Conservation (phyloP, 2,329 filamentous ascomycete species). For the Claviceps quebecensis region DNA sequence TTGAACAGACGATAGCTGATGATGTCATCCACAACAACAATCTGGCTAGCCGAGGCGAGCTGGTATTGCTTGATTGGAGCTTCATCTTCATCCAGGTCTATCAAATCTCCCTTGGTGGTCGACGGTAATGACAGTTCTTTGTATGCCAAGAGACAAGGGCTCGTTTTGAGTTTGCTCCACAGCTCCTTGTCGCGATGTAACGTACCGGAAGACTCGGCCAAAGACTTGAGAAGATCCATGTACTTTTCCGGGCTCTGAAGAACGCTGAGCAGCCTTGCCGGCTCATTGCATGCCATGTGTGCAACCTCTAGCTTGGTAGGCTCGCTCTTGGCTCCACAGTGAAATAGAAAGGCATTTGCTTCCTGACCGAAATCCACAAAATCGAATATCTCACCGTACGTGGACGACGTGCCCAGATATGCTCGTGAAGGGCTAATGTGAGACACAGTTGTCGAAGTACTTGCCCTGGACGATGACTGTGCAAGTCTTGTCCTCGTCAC, state of each 20-base stretch:
- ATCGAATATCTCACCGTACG: constrained; percentile 84
- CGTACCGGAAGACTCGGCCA: constrained; percentile 56
- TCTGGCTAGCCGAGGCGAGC: constrained; percentile 55
- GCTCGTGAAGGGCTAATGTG: constrained; percentile 54
- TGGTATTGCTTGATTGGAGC: constrained; percentile 63
- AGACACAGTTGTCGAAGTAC: constrained; percentile 11
- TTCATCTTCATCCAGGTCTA: constrained; percentile 44
- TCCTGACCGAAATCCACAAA: constrained; percentile 88
- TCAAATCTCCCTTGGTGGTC: constrained; percentile 29
- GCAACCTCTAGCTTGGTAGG: constrained; percentile 80
- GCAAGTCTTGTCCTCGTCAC: constrained; percentile 27
- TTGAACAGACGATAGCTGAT: constrained; percentile 83
- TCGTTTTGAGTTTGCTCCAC: constrained; percentile 58
- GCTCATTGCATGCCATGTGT: constrained; percentile 67
- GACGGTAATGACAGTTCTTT: constrained; percentile 45
- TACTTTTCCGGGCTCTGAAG: constrained; percentile 79
- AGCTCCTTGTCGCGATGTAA: constrained; percentile 70
- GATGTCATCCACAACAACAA: constrained; percentile 77
- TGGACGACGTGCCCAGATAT: constrained; percentile 59
- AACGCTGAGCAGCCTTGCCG: constrained; percentile 64
- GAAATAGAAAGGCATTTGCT: constrained; percentile 77
- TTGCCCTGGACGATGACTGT: constrained; percentile 21
- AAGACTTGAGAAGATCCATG: constrained; percentile 61
- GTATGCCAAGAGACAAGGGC: constrained; percentile 71
- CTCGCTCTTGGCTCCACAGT: constrained; percentile 81